phyloP scores from a whole-genome alignment of 768 basidiomycete genomes.

The Mycena albidolilacea region DNA sequence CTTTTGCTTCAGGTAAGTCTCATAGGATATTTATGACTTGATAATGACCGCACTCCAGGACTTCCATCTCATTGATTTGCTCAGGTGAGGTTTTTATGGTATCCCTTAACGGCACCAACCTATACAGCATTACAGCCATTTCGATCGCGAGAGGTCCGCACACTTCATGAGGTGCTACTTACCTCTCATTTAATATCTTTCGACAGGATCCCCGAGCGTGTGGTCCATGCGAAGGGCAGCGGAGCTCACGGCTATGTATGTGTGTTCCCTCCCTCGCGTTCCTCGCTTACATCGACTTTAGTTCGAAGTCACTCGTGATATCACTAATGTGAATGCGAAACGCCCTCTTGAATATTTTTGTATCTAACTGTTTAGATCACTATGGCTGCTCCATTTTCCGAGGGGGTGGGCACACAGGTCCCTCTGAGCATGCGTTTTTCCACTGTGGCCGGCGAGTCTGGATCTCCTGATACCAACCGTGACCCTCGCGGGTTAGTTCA shows the following conservation, averaged over 20 bases:
- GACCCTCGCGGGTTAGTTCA: conserved; percentile 34
- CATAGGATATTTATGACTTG: neutral
- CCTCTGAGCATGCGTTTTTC: conserved; percentile 36
- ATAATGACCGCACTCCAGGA: conserved; percentile 18
- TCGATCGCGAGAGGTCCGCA: conserved; percentile 20
- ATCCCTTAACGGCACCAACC: neutral
- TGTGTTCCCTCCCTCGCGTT: neutral
- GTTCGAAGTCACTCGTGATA: conserved; percentile 39
- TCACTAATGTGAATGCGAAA: conserved; percentile 21
- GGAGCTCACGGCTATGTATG: conserved; percentile 38
- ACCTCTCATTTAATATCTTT: neutral
- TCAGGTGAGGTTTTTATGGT: neutral
- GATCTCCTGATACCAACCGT: conserved; percentile 37
- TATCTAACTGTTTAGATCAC: conserved; percentile 22
- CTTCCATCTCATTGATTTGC: conserved; percentile 35
- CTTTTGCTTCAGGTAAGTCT: conserved; percentile 33
- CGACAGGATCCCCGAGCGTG: conserved; percentile 36
- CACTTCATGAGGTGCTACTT: neutral
- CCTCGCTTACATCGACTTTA: neutral
- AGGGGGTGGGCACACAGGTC: conserved; percentile 38
- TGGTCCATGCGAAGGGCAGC: conserved; percentile 40
- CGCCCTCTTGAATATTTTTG: too few relatives aligned
- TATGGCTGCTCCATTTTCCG: conserved; percentile 38
- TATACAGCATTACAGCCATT: conserved; percentile 7
- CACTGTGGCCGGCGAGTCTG: conserved; percentile 37